Conservation (phyloP, 2,329 filamentous ascomycete genomes). For the Stagonosporopsis vannaccii region DNA sequence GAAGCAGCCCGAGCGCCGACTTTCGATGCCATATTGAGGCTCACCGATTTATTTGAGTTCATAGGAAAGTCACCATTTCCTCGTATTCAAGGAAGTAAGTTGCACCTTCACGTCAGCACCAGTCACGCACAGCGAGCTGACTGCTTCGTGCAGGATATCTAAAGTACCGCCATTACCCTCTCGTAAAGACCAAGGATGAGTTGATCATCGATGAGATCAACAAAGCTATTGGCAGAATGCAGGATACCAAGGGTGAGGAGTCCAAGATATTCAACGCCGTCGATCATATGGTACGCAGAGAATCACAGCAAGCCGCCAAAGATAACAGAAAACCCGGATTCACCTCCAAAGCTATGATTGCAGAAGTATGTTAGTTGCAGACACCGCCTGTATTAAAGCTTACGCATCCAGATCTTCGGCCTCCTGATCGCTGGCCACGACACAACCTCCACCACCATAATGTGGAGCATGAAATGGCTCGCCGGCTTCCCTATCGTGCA, state of each 20-base stretch:
- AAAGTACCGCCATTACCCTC: neutral
- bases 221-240: constrained; percentile 15
- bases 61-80: constrained; percentile 14
- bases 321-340: constrained; percentile 8
- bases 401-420: constrained; percentile 37
- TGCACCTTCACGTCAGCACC: no score
- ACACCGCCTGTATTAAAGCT: neutral
- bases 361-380: constrained; percentile 10
- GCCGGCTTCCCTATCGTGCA: constrained; percentile 47
- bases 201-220: constrained; percentile 10
- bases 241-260: constrained; percentile 1
- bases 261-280: constrained; percentile 15
- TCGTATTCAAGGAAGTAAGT: constrained; percentile 1
- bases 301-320: constrained; percentile 14
- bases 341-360: constrained; percentile 14
- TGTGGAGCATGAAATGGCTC: constrained; percentile 53
- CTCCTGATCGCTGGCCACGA: constrained; percentile 56
- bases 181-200: constrained; percentile 1
- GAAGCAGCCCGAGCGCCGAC: constrained; percentile 6
- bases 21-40: constrained; percentile 16
- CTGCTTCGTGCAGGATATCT: neutral
- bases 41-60: constrained; percentile 17
- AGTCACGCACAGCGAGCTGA: neutral
- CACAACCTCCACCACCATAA: constrained; percentile 53
- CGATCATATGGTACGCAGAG: constrained; percentile 23